Percentiles rank a stretch among this genome's conserved stretches.
phyloP scores from a whole-genome alignment of 495 filamentous ascomycete species.

The Aspergillus coremiiformis region DNA sequence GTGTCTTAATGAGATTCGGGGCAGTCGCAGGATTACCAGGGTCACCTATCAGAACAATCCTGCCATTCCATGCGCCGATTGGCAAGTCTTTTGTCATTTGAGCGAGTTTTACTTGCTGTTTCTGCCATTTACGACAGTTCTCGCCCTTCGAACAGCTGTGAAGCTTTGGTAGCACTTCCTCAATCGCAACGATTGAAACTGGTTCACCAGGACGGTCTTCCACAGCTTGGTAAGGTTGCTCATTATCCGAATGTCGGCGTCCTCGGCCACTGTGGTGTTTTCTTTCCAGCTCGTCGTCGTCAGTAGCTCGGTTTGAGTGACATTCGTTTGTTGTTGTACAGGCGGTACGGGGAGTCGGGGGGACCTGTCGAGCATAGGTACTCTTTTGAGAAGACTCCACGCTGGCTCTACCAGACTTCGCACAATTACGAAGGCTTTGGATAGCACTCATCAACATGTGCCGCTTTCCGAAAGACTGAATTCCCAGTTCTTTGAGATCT shows the following conservation, averaged over 20 bases:
- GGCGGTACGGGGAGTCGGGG: no score
- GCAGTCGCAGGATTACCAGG: constrained; percentile 64
- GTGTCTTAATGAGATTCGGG: constrained; percentile 21
- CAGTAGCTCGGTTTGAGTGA: no score
- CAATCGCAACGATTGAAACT: constrained; percentile 86
- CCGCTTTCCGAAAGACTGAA: constrained; percentile 87
- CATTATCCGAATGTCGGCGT: no score
- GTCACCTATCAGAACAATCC: constrained; percentile 50
- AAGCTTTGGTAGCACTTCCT: constrained; percentile 74
- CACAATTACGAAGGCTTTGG: no score
- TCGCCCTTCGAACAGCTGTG: constrained; percentile 90
- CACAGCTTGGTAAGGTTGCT: no score
- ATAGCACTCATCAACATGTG: constrained; percentile 60
- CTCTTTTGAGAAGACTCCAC: no score
- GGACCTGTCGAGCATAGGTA: no score
- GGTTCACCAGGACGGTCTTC: constrained; percentile 72
- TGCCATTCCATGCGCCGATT: constrained; percentile 5
- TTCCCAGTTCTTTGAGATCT: constrained; percentile 88
- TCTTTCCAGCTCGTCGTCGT: no score
- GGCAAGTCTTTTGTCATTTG: constrained; percentile 17
- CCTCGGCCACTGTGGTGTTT: no score
- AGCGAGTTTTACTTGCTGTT: constrained; percentile 57
- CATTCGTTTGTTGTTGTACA: constrained; percentile 14
- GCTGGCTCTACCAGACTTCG: no score
- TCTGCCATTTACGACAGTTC: constrained; percentile 75